Percentiles rank a stretch among this genome's conserved stretches.
Conservation (phyloP, 1,139 yeast species). For the Scheffersomyces insectosa region DNA sequence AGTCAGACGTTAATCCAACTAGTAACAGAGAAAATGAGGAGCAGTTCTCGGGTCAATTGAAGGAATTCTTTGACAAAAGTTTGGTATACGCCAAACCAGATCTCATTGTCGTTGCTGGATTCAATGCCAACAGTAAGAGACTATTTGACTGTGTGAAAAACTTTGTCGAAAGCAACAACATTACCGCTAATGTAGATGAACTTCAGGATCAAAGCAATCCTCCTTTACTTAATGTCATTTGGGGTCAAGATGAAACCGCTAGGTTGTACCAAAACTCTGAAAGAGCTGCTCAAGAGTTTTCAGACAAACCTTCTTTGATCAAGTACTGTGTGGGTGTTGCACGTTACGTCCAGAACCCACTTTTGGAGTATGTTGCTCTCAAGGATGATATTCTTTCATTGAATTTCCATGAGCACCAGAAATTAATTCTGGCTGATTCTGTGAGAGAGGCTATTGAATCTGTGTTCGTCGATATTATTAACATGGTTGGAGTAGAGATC, state of each 20-base stretch:
- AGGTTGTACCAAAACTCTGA: conserved; percentile 80
- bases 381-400: conserved; percentile 73
- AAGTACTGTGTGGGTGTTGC: conserved; percentile 88
- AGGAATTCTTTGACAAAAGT: conserved; percentile 41
- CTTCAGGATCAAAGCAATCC: conserved; percentile 41
- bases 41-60: conserved; percentile 54
- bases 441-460: conserved; percentile 72
- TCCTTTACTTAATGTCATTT: conserved; percentile 59
- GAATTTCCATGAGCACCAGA: conserved; percentile 75
- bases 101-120: conserved; percentile 88
- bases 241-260: conserved; percentile 95
- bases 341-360: conserved; percentile 86
- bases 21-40: conserved; percentile 52
- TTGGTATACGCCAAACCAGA: conserved; percentile 61
- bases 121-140: conserved; percentile 69
- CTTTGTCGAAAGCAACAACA: conserved; percentile 57
- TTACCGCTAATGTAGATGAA: conserved; percentile 53
- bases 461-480: conserved; percentile 85
- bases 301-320: conserved; percentile 84
- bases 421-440: conserved; percentile 63
- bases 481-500: conserved; percentile 89
- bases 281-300: conserved; percentile 74
- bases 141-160: conserved; percentile 59
- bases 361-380: conserved; percentile 82
- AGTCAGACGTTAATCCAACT: conserved; percentile 77